These are phyloP conservation scores for Mrakia gelida DNA, from an alignment of 768 basidiomycete species.

Conservation along the genomic window DNA sequence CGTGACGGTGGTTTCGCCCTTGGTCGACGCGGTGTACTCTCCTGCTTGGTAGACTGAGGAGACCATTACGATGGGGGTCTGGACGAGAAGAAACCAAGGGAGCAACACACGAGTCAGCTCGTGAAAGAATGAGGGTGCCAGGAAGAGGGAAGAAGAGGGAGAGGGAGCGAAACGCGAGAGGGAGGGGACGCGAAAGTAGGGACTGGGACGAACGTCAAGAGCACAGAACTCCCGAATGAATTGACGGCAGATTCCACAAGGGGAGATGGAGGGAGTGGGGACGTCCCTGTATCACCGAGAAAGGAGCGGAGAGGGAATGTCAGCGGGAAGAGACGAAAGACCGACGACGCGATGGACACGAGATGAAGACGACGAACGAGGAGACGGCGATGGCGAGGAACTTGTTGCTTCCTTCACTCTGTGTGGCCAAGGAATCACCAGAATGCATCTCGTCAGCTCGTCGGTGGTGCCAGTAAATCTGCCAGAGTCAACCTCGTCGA, in stretches of 20 bases:
- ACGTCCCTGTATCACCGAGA: constrained; percentile 58
- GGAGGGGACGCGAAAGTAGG: background rate
- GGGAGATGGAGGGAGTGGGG: constrained; percentile 57
- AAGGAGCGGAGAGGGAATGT: background rate
- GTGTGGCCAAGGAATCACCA: background rate
- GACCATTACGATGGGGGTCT: constrained; percentile 50
- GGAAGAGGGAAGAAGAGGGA: background rate
- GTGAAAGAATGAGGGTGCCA: background rate
- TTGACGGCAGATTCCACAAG: constrained; percentile 93
- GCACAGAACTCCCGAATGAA: constrained; percentile 81
- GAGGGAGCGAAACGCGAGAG: constrained; percentile 51
- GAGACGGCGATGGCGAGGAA: constrained; percentile 65
- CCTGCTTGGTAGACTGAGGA: constrained; percentile 41
- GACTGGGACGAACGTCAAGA: constrained; percentile 45
- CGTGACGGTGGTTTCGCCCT: constrained; percentile 48
- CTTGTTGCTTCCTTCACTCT: constrained; percentile 72
- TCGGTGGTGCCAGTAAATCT: background rate
- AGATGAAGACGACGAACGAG: background rate
- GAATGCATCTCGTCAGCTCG: background rate
- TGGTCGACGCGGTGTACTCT: constrained; percentile 50
- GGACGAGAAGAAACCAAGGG: constrained; percentile 30
- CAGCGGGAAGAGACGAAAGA: background rate
- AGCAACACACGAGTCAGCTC: background rate
- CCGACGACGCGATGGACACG: background rate
- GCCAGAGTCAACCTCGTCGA: background rate